Evolutionary conservation across 1,139 yeast species (phyloP).

Genomic region (Lodderomyces margitis): DNA sequence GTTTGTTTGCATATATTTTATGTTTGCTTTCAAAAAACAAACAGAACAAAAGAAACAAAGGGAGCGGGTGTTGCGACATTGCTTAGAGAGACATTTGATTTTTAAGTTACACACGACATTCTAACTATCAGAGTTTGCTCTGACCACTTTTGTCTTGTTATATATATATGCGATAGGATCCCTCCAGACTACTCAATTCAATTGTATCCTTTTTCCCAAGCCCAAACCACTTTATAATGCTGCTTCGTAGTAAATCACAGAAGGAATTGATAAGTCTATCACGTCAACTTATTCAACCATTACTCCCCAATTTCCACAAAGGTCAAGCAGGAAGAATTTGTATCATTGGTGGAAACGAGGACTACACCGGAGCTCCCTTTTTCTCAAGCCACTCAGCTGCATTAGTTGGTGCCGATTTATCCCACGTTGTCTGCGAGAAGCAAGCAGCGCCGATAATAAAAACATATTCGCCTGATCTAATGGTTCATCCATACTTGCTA

Average conservation of each 20-base stretch:
- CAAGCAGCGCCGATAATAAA: conserved; percentile 81
- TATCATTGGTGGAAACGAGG: conserved; percentile 92
- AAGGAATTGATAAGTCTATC: conserved; percentile 50
- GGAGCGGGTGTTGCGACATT: background rate
- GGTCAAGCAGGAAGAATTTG: conserved; percentile 92
- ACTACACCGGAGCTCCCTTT: conserved; percentile 95
- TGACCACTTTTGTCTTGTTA: no score
- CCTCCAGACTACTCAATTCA: background rate
- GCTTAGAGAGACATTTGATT: background rate
- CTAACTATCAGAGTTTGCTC: no score
- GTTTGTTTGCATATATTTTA: no score
- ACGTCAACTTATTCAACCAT: conserved; percentile 68
- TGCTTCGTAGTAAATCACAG: conserved; percentile 35
- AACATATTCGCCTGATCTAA: conserved; percentile 84
- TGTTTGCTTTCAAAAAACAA: no score
- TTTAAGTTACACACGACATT: background rate
- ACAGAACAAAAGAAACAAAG: no score
- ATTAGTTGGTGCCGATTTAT: conserved; percentile 81
- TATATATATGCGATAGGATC: no score
- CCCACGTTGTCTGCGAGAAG: conserved; percentile 81
- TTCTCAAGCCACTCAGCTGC: conserved; percentile 86
- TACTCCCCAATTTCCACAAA: conserved; percentile 70
- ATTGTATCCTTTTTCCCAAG: background rate
- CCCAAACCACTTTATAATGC: conserved; percentile 8
- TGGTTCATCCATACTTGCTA: conserved; percentile 89